Evolutionary conservation across 1,139 yeast species (phyloP).

Genomic region (Sugiyamaella japonica): DNA sequence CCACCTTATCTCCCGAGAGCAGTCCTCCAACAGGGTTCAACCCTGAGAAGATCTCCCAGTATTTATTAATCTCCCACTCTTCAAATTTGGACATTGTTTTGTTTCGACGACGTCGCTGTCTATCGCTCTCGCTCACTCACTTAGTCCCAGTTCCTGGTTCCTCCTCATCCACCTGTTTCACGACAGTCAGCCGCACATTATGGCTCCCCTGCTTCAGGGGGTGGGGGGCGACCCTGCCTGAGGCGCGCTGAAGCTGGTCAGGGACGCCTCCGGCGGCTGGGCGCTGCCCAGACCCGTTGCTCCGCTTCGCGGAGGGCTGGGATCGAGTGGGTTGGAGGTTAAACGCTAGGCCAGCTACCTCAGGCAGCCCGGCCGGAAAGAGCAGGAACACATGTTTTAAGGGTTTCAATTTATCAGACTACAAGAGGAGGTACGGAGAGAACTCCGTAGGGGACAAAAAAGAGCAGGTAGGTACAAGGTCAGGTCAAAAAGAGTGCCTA

Average conservation of each 20-base stretch:
- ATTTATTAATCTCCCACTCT: constrained; percentile 92
- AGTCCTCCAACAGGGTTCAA: constrained; percentile 76
- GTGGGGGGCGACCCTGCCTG: background rate
- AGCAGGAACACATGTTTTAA: background rate
- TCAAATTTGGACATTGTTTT: constrained; percentile 53
- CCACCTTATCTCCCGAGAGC: constrained; percentile 80
- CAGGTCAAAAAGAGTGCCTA: constrained; percentile 25
- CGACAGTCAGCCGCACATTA: too few species aligned
- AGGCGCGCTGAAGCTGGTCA: too few species aligned
- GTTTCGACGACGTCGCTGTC: background rate
- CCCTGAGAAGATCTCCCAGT: constrained; percentile 96
- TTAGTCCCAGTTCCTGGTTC: too few species aligned
- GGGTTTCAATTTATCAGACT: constrained; percentile 1
- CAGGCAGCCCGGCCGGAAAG: too few species aligned
- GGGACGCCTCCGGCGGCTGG: constrained; percentile 4
- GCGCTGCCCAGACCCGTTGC: background rate
- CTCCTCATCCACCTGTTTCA: too few species aligned
- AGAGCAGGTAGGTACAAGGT: background rate
- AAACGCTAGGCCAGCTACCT: background rate
- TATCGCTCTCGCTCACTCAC: background rate
- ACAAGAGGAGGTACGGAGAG: background rate
- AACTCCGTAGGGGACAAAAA: too few species aligned
- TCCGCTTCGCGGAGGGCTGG: background rate
- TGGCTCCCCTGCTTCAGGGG: too few species aligned
- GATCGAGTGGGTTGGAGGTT: background rate